Evolutionary conservation across 345 rosid species (phyloP).

Genomic region (Punica granatum): DNA sequence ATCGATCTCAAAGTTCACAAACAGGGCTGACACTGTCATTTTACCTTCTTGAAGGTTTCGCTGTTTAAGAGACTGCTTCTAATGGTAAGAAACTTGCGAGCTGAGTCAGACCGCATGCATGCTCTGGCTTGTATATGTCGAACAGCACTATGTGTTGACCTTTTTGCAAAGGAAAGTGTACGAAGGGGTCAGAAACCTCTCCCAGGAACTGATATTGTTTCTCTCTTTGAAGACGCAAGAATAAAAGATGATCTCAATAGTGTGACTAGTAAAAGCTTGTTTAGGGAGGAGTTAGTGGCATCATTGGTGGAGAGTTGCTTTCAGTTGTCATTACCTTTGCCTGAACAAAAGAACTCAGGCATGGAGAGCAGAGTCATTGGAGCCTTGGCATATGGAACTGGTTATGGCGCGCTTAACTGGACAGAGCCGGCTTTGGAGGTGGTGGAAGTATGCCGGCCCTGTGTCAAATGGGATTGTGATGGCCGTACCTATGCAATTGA

Average conservation of each 20-base stretch:
- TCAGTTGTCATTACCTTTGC: constrained; percentile 91
- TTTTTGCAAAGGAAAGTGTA: constrained; percentile 91
- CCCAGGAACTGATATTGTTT: constrained; percentile 88
- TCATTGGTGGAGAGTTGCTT: constrained; percentile 97
- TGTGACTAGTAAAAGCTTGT: constrained; percentile 70
- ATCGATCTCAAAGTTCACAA: not conserved
- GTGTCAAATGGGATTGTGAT: constrained; percentile 98
- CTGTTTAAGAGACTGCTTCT: constrained; percentile 88
- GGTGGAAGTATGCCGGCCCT: constrained; percentile 95
- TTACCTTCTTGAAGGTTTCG: constrained; percentile 60
- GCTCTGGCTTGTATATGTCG: constrained; percentile 97
- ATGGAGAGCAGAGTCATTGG: constrained; percentile 99
- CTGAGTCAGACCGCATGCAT: constrained; percentile 97
- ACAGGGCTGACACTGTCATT: constrained; percentile 7
- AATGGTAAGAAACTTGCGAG: constrained; percentile 96
- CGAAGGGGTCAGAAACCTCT: constrained; percentile 98
- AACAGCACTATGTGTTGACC: constrained; percentile 97
- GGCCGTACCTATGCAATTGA: constrained; percentile 94
- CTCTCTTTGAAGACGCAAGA: constrained; percentile 90
- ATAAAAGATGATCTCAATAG: constrained; percentile 85
- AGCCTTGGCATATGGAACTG: constrained; percentile 98
- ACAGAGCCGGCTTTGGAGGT: constrained; percentile 97
- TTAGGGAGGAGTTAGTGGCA: constrained; percentile 95
- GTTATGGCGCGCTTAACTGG: constrained; percentile 98
- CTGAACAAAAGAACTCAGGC: constrained; percentile 85